Evolutionary conservation across 1,139 yeast species (phyloP), one percentile per base, ranked within the genome.

Genomic region (Yamadazyma conglobata): DNA sequence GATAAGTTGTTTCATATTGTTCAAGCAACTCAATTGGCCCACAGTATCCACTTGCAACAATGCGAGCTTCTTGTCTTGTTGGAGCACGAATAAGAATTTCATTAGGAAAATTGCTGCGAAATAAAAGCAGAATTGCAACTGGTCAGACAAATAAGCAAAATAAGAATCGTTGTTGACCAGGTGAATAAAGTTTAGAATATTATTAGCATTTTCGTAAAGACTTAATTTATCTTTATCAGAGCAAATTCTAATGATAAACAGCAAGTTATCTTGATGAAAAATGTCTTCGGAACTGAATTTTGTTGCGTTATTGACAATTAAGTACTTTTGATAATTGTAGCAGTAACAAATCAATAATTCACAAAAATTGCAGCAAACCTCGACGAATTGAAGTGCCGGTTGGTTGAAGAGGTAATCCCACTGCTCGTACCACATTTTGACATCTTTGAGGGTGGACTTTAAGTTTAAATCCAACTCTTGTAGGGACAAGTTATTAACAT

Each of bases 341-440:
- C 56, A 49, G 36, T 52, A 55, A 27, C 46, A 54, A 1, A 80
- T 70, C 37, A 78, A 56, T 33, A 82, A 60, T 36, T 73, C 67
- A 32, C 82, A 75, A 43, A 79, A 82, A 52, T 82, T 77, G 50
- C 77, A 81, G 31, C 82, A 80, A 34, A 81, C 73, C 46, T 82
- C 91, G 6, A 83, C 83, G 56, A 84, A 83, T 48, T 85, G 93
- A 25, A 81, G 65, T 2, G 81, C 77, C 0, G 91, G 86, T 50
- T 83, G 91, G 31, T 72, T 73, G 48, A 83, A 77, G 13, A 83
- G 54, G 45, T 78, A 77, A 29, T 70, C 77, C 93, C 94, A 85
- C 48, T 77, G 82, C 3, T 71, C 74, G 37, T 71, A 63, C 94
- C 94, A 85, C 5, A 53, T 46, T 17, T 58, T 56, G n/a, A 82